Conservation (phyloP, 2,329 filamentous ascomycete genomes). For the Aspergillus hiratsukae region DNA sequence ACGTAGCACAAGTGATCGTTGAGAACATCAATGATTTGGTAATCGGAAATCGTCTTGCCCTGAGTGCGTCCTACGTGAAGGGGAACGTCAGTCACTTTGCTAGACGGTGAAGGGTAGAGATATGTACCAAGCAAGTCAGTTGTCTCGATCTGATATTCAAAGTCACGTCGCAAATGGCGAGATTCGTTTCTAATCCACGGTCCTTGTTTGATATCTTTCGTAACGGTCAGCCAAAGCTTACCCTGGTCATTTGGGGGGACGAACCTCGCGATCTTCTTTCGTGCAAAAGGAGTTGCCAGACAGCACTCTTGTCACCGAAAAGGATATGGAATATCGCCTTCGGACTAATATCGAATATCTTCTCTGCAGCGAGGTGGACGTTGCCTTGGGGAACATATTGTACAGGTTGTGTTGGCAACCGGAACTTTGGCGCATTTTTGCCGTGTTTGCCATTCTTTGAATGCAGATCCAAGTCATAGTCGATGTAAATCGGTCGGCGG, state of each 20-base stretch:
- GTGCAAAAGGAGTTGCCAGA: conserved; percentile 87
- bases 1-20: conserved; percentile 72
- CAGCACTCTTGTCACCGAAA: conserved; percentile 91
- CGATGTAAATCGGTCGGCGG: conserved; percentile 56
- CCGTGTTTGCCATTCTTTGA: conserved; percentile 28
- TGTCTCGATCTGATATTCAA: conserved; percentile 71
- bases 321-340: conserved; percentile 95
- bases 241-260: conserved; percentile 1
- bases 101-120: background rate
- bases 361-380: conserved; percentile 68
- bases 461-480: conserved; percentile 55
- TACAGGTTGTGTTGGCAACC: conserved; percentile 74
- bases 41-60: conserved; percentile 66
- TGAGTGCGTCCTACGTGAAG: conserved; percentile 42
- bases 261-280: conserved; percentile 66
- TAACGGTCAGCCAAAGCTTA: conserved; percentile 13
- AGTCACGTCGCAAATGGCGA: conserved; percentile 69
- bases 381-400: conserved; percentile 80
- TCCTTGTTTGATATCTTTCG: conserved; percentile 69
- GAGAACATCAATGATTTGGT: conserved; percentile 79
- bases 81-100: conserved; percentile 8
- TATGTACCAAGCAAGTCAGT: conserved; percentile 59
- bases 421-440: conserved; percentile 64
- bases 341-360: conserved; percentile 82
- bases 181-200: conserved; percentile 74